Conservation (phyloP, 441 rosid species). For the Melianthus villosus region DNA sequence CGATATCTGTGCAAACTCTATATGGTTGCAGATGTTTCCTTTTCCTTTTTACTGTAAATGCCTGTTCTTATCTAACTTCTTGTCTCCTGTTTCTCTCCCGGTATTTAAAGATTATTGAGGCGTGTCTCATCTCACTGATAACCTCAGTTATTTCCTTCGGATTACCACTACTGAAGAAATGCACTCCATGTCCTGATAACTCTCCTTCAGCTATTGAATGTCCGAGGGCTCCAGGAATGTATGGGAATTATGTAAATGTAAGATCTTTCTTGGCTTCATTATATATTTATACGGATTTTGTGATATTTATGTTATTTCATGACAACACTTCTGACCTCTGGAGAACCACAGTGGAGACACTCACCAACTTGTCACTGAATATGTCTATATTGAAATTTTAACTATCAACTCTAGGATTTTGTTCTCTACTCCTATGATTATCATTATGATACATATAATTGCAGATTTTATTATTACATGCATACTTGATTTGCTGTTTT, state of each 20-base stretch:
- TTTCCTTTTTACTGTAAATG: conserved; percentile 7
- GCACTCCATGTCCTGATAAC: conserved; percentile 86
- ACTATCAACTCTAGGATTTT: too few species aligned
- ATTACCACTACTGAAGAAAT: conserved; percentile 69
- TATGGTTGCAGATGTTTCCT: background rate
- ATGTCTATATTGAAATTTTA: too few species aligned
- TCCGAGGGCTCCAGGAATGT: conserved; percentile 81
- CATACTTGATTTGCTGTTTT: too few species aligned
- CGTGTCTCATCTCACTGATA: conserved; percentile 73
- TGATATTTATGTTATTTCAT: too few species aligned
- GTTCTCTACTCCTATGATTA: too few species aligned
- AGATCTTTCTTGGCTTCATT: conserved; percentile 9
- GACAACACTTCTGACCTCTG: too few species aligned
- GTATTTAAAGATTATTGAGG: conserved; percentile 74
- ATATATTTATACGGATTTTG: background rate
- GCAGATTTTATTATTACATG: too few species aligned
- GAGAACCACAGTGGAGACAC: too few species aligned
- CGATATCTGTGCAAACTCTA: background rate
- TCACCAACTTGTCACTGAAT: too few species aligned
- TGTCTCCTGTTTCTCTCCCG: background rate
- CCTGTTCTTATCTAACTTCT: conserved; percentile 9
- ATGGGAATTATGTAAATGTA: conserved; percentile 92
- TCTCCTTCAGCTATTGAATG: conserved; percentile 70
- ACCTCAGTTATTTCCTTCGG: conserved; percentile 87
- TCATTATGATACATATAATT: too few species aligned